Evolutionary conservation across 2,329 filamentous ascomycete species (phyloP), one percentile per base, ranked within the genome.

Genomic region (Scedosporium minutisporum): DNA sequence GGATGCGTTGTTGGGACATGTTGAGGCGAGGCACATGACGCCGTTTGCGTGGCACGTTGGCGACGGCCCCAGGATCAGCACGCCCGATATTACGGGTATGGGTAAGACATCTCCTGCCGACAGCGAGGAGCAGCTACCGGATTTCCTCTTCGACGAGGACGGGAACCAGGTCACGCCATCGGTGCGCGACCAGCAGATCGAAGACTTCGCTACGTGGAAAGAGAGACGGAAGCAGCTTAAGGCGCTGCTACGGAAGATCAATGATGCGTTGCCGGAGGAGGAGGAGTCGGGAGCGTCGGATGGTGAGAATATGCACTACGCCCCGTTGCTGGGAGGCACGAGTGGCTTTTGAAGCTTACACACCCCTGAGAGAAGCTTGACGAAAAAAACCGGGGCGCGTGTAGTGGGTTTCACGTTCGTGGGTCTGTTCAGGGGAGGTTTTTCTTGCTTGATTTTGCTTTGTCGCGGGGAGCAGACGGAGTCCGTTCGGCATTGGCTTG

Each of bases 111-210:
- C 27, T 16, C 10, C 27, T 18, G 62, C 67, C 18, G 64, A 70
- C 55, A 63, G 64, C 9, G 66, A 68, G 25, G 21, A 65, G 55
- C 63, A 70, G 33, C 64, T 81, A 9, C 82, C 82, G 0, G 65
- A 68, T 23, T 87, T 82, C 67, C 75, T 87, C 0, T 78, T 80
- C 60, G 80, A 84, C 61, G 68, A 72, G 38, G 65, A 78, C 14
- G 84, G 84, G 14, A 74, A 75, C 3, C 83, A 86, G 70, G 78
- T 87, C 41, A 87, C 84, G 5, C 84, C 84, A 0, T 84, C 80
- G 12, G 72, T 87, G 21, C 69, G 69, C n/a, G 72, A 77, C 27
- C 82, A 86, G 69, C 66, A 74, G 61, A 64, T 80, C n/a, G 82
- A 86, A 67, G 78, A 78, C 62, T 68, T 76, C 0, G 68, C 74